Percentiles rank a stretch among this genome's conserved stretches.
Evolutionary conservation across 768 basidiomycete genomes (phyloP).

Genomic region (Austroboletus eburneus): DNA sequence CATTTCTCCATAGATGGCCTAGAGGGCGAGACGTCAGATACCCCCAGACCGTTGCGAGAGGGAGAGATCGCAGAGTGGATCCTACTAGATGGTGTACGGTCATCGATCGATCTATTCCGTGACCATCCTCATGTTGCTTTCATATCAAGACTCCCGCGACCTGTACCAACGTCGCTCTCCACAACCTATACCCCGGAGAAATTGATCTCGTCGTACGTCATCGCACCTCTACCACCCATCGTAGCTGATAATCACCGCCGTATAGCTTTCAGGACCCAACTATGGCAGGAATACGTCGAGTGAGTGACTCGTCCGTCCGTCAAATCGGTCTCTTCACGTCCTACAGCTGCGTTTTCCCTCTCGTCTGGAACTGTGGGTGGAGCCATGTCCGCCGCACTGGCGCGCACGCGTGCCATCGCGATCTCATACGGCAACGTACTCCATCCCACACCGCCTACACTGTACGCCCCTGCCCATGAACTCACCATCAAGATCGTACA

Average conservation of each 20-base stretch:
- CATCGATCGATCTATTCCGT: conserved; percentile 18
- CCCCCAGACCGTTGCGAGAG: conserved; percentile 62
- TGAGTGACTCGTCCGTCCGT: conserved; percentile 29
- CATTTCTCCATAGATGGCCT: conserved; percentile 41
- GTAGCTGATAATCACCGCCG: neutral
- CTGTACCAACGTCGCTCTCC: conserved; percentile 85
- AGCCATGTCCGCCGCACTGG: conserved; percentile 75
- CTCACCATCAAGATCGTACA: conserved; percentile 64
- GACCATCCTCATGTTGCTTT: conserved; percentile 5
- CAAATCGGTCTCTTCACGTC: conserved; percentile 1
- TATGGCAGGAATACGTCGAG: conserved; percentile 81
- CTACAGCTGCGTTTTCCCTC: conserved; percentile 74
- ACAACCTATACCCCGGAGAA: conserved; percentile 80
- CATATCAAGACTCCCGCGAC: conserved; percentile 76
- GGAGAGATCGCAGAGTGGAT: conserved; percentile 90
- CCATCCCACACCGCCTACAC: conserved; percentile 57
- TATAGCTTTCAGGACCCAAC: conserved; percentile 81
- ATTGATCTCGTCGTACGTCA: conserved; percentile 88
- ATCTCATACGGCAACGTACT: conserved; percentile 82
- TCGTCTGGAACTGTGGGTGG: conserved; percentile 94
- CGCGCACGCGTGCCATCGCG: conserved; percentile 72
- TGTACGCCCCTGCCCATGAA: conserved; percentile 68
- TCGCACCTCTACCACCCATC: conserved; percentile 1
- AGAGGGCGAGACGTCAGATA: conserved; percentile 59
- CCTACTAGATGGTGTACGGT: conserved; percentile 71